phyloP scores from a whole-genome alignment of 2,329 filamentous ascomycete genomes.

The Epichloe baconii region DNA sequence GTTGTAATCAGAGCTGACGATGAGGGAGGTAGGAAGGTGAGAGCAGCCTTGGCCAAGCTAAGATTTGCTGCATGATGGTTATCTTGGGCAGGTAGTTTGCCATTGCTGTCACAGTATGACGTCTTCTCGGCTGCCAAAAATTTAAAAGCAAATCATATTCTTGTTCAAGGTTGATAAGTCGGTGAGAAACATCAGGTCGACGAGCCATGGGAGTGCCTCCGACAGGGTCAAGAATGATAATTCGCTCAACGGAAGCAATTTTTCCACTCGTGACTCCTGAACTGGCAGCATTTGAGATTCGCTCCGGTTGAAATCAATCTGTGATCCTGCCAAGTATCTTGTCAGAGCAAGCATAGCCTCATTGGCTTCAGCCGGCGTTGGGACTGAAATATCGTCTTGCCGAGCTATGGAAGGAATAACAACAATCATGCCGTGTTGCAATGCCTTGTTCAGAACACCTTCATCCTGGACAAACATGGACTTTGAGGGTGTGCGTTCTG shows the following conservation, averaged over 20 bases:
- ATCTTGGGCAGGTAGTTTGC: conserved; percentile 6
- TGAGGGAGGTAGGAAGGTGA: conserved; percentile 66
- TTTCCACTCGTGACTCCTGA: conserved; percentile 27
- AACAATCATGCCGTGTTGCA: conserved; percentile 21
- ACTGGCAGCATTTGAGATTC: conserved; percentile 7
- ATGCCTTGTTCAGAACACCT: conserved; percentile 18
- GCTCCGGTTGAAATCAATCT: conserved; percentile 20
- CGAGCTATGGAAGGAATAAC: conserved; percentile 30
- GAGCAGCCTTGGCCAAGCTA: conserved; percentile 51
- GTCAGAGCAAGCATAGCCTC: conserved; percentile 67
- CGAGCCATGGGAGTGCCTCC: conserved; percentile 65
- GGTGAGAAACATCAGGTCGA: conserved; percentile 22
- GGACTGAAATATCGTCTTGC: conserved; percentile 25
- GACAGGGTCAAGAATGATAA: conserved; percentile 78
- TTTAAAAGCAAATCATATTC: conserved; percentile 59
- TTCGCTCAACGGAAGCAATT: conserved; percentile 58
- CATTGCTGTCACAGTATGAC: neutral
- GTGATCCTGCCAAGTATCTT: conserved; percentile 58
- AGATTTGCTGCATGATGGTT: conserved; percentile 56
- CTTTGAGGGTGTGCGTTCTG: conserved; percentile 12
- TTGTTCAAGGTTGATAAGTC: conserved; percentile 85
- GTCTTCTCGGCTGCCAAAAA: conserved; percentile 35
- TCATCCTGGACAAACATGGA: conserved; percentile 19
- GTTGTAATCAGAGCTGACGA: conserved; percentile 86
- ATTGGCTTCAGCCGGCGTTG: conserved; percentile 30